These are phyloP conservation scores for Didymella pomorum DNA, from an alignment of 2,329 filamentous ascomycete genomes.

Conservation along the genomic window DNA sequence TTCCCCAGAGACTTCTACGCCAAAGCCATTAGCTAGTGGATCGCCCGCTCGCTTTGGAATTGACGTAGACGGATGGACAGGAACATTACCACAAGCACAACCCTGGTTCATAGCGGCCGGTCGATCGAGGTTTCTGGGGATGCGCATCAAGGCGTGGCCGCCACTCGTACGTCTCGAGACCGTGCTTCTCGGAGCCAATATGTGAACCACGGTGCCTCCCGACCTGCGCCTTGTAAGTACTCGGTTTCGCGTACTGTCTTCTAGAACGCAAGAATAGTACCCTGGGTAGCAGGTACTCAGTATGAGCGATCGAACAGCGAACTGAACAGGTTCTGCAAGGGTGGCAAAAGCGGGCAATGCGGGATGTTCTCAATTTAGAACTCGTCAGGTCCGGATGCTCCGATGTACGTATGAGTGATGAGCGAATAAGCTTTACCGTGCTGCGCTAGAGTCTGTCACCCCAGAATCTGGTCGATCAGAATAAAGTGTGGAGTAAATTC, in stretches of 20 bases:
- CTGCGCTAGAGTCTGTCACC: slow-evolving; percentile 13
- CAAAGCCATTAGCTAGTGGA: slow-evolving; percentile 11
- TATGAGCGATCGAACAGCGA: background rate
- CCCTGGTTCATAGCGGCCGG: background rate
- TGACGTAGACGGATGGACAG: slow-evolving; percentile 17
- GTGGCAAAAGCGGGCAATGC: slow-evolving; percentile 14
- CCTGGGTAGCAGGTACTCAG: background rate
- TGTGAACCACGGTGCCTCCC: background rate
- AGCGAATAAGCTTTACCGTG: slow-evolving; percentile 8
- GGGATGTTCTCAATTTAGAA: slow-evolving; percentile 12
- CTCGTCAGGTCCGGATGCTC: background rate
- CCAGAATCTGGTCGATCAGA: slow-evolving; percentile 13
- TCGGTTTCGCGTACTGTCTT: background rate
- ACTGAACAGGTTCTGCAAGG: slow-evolving; percentile 2
- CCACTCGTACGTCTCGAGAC: background rate
- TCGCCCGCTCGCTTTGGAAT: slow-evolving; percentile 4
- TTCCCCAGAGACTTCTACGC: slow-evolving; percentile 16
- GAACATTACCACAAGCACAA: slow-evolving; percentile 11
- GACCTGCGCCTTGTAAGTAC: background rate
- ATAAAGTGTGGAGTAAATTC: slow-evolving; percentile 3
- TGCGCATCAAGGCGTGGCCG: background rate
- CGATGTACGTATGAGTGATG: slow-evolving; percentile 12
- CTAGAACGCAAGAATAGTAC: background rate
- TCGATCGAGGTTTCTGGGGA: slow-evolving; percentile 1
- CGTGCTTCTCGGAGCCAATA: background rate